Evolutionary conservation across 306 rosid species (phyloP), one percentile per base, ranked within the genome.

Genomic region (Ziziphus jujuba): DNA sequence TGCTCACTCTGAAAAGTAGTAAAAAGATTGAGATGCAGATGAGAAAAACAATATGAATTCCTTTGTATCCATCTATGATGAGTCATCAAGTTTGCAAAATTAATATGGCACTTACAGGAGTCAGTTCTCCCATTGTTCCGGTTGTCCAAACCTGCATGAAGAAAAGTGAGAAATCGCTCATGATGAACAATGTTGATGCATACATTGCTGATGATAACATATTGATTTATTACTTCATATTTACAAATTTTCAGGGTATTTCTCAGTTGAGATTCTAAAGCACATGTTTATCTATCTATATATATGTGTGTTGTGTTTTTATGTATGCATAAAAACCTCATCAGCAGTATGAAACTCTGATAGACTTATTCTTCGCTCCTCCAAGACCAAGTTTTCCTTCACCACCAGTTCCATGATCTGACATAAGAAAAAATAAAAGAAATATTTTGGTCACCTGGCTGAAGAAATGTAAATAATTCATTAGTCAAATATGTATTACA

Each of bases 41-140:
- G 33, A 28, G 33, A 28, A 28, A 28, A 28, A 28, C 33, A 28
- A 28, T 4, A 28, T 28, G 33, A 4, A 28, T 28, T 28, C 33
- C 3, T 28, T 28, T 28, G 33, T 28, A 28, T 28, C 33, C 4
- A 47, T 8, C 51, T 47, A 8, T 47, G 13, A 47, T 47, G 14
- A 34, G 67, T 60, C 40, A 48, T 34, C 20, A 24, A 62, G 60
- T 72, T 44, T 54, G 54, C 48, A 71, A 38, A 45, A 4, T 50
- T 12, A 55, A 14, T 5, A 72, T 62, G 47, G 62, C 33, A 76
- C 95, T 76, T 75, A 87, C 97, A 6, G 97, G 97, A 72, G 86
- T 87, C 73, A 90, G 86, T 73, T 90, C 97, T 75, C 95, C 95
- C 97, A 85, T 90, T 51, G 97, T 85, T 73, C 95, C 97, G 5